These are phyloP conservation scores for Penicillium hesseltinei DNA, from an alignment of 2,329 filamentous ascomycete genomes.

Conservation along the genomic window DNA sequence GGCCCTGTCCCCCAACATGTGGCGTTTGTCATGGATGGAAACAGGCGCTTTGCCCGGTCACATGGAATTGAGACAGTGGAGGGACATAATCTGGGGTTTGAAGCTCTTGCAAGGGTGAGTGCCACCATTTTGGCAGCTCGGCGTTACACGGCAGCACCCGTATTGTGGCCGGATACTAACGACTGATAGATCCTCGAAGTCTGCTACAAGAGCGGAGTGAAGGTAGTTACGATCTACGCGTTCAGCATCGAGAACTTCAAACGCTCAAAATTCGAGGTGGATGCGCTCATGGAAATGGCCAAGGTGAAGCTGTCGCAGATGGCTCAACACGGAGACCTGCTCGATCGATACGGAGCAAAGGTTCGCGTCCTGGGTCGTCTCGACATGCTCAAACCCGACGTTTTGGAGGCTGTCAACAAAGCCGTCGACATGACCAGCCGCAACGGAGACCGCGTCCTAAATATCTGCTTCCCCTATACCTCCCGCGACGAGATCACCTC, in stretches of 20 bases:
- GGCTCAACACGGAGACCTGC: constrained; percentile 85
- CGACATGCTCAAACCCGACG: constrained; percentile 79
- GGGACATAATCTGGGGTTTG: constrained; percentile 92
- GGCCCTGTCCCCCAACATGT: constrained; percentile 92
- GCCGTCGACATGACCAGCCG: constrained; percentile 82
- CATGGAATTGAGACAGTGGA: constrained; percentile 96
- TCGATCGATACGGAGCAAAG: constrained; percentile 87
- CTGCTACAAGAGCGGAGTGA: constrained; percentile 96
- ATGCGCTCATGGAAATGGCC: constrained; percentile 95
- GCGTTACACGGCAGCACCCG: neutral
- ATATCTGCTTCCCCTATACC: constrained; percentile 97
- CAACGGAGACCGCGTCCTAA: constrained; percentile 77
- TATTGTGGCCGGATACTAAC: constrained; percentile 3
- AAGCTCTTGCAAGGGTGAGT: constrained; percentile 80
- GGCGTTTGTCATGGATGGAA: constrained; percentile 99
- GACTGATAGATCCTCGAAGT: constrained; percentile 77
- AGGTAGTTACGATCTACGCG: constrained; percentile 95
- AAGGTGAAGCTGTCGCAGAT: constrained; percentile 92
- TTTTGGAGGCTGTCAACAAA: constrained; percentile 81
- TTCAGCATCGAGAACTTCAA: constrained; percentile 99
- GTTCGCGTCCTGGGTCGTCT: constrained; percentile 83
- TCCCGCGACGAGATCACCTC: constrained; percentile 93
- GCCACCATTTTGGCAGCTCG: constrained; percentile 1
- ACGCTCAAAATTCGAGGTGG: constrained; percentile 91
- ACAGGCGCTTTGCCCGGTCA: constrained; percentile 83